Conservation (phyloP, 345 rosid species). For the Arabidopsis thaliana region DNA sequence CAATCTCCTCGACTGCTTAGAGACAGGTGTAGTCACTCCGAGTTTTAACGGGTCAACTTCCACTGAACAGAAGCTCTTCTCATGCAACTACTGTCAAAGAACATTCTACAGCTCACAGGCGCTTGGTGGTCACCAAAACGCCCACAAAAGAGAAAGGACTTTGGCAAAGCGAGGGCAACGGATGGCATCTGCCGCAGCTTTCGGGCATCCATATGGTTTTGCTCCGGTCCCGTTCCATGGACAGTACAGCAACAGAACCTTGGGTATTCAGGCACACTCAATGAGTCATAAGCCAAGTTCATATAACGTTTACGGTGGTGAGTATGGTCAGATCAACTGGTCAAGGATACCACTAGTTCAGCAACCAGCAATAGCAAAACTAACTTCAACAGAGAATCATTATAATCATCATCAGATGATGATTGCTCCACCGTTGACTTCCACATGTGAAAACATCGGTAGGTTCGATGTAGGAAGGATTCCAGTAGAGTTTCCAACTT, state of each 20-base stretch:
- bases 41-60: slow-evolving; percentile 41
- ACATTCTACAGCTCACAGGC: slow-evolving; percentile 92
- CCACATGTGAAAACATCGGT: slow-evolving; percentile 39
- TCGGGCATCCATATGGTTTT: slow-evolving; percentile 62
- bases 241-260: slow-evolving; percentile 53
- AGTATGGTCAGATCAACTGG: slow-evolving; percentile 48
- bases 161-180: slow-evolving; percentile 73
- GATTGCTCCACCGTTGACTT: slow-evolving; percentile 25
- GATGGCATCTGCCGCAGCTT: slow-evolving; percentile 52
- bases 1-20: slow-evolving; percentile 62
- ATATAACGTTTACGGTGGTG: slow-evolving; percentile 50
- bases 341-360: slow-evolving; percentile 55
- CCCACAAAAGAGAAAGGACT: slow-evolving; percentile 84
- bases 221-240: slow-evolving; percentile 63
- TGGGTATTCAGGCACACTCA: slow-evolving; percentile 71
- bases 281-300: slow-evolving; percentile 61
- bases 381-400: slow-evolving; percentile 49
- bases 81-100: slow-evolving; percentile 88
- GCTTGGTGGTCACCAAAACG: slow-evolving; percentile 92
- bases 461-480: slow-evolving; percentile 50
- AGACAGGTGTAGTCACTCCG: slow-evolving; percentile 42
- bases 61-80: slow-evolving; percentile 64
- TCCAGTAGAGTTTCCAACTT: slow-evolving; percentile 39
- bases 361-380: slow-evolving; percentile 63
- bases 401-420: slow-evolving; percentile 30